These are phyloP conservation scores for Articulospora tetracladia DNA, from an alignment of 495 filamentous ascomycete species.

Conservation along the genomic window DNA sequence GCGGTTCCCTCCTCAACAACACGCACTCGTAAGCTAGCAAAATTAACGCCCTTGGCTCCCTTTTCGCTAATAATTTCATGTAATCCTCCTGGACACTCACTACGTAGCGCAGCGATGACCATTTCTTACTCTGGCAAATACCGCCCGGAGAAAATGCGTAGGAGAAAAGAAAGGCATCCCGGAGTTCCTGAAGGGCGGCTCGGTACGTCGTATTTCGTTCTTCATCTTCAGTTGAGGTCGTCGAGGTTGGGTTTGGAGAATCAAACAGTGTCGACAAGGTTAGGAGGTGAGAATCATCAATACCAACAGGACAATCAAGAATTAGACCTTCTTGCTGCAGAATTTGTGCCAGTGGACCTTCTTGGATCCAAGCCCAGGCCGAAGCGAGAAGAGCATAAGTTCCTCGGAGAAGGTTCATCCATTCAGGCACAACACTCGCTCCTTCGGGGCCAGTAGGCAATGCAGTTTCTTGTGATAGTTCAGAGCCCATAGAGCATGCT, in stretches of 20 bases:
- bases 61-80: constrained; percentile 27
- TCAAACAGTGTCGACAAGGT: background rate
- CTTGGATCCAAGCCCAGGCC: constrained; percentile 14
- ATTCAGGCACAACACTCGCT: constrained; percentile 32
- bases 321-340: constrained; percentile 23
- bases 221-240: constrained; percentile 17
- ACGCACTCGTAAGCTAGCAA: constrained; percentile 38
- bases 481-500: constrained; percentile 40
- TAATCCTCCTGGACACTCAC: constrained; percentile 25
- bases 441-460: constrained; percentile 33
- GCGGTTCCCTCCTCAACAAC: constrained; percentile 30
- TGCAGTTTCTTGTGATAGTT: constrained; percentile 28
- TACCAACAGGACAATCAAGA: constrained; percentile 1
- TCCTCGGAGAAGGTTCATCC: constrained; percentile 34
- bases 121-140: constrained; percentile 16
- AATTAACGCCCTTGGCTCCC: constrained; percentile 32
- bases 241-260: constrained; percentile 1
- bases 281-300: constrained; percentile 1
- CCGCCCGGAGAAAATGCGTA: constrained; percentile 33
- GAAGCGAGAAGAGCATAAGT: constrained; percentile 32
- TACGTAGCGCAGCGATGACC: background rate
- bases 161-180: constrained; percentile 23
- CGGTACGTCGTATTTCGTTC: constrained; percentile 2
- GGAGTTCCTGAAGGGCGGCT: background rate
- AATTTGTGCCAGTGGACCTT: constrained; percentile 25